A percentile compares a stretch with the other conserved stretches of the same genome.
Evolutionary conservation across 225 moss, liverwort and hornwort genomes (phyloP).

Genomic region (Pseudisothecium myosuroides): DNA sequence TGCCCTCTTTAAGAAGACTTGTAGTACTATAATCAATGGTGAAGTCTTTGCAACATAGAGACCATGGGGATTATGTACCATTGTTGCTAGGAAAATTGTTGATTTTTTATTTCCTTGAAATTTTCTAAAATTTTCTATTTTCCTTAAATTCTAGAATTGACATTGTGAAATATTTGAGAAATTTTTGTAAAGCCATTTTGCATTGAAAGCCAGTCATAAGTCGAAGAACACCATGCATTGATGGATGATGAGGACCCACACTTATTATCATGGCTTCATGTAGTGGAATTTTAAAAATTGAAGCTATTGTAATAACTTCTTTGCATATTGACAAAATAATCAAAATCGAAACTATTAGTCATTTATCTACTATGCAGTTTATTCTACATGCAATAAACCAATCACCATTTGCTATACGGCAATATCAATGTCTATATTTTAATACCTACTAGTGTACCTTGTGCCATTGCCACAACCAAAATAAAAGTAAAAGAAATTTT

Average conservation of each 20-base stretch:
- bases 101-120: too few relatives aligned
- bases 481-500: too few relatives aligned
- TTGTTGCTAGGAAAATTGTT: too few relatives aligned
- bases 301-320: not conserved
- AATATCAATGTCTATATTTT: not conserved
- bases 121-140: too few relatives aligned
- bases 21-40: too few relatives aligned
- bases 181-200: not conserved
- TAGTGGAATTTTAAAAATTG: not conserved
- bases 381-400: not conserved
- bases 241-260: too few relatives aligned
- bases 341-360: not conserved
- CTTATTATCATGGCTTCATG: too few relatives aligned
- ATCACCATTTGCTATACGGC: not conserved
- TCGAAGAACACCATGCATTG: too few relatives aligned
- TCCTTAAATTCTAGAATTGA: not conserved
- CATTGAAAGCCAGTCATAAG: too few relatives aligned
- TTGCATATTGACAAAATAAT: not conserved
- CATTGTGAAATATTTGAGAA: not conserved
- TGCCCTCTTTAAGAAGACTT: not conserved
- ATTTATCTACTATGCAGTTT: not conserved
- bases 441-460: too few relatives aligned
- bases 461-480: too few relatives aligned
- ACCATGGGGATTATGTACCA: rapidly evolving
- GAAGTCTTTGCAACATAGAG: too few relatives aligned